Conservation (phyloP, 1,284 basidiomycete genomes). For the Phlebopus sp. region DNA sequence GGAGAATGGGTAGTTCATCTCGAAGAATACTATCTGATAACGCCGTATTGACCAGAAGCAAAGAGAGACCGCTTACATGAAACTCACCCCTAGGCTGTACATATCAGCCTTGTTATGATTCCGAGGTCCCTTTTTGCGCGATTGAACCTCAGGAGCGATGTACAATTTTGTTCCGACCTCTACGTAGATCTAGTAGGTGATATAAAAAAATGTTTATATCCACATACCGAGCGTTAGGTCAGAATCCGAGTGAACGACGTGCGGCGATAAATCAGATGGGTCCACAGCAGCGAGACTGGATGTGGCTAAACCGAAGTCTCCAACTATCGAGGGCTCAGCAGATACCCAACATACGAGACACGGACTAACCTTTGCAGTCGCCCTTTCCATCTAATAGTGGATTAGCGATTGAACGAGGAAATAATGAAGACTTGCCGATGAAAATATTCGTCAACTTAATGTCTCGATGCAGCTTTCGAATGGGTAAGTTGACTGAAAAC, state of each 20-base stretch:
- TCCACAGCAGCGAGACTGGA: constrained; percentile 78
- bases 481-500: constrained; percentile 6
- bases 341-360: background rate
- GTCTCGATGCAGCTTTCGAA: constrained; percentile 76
- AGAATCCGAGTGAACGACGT: constrained; percentile 43
- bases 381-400: constrained; percentile 68
- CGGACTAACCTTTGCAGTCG: constrained; percentile 76
- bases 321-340: constrained; percentile 46
- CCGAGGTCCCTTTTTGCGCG: constrained; percentile 57
- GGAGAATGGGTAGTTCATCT: constrained; percentile 91
- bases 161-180: constrained; percentile 93
- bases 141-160: constrained; percentile 87
- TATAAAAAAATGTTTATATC: background rate
- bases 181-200: constrained; percentile 21
- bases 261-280: constrained; percentile 57
- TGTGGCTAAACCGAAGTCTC: constrained; percentile 92
- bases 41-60: background rate
- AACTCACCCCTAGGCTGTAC: constrained; percentile 84
- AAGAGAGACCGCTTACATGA: too few species aligned
- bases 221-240: constrained; percentile 73
- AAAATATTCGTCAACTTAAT: constrained; percentile 93
- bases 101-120: constrained; percentile 89
- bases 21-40: constrained; percentile 88
- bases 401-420: background rate
- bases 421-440: constrained; percentile 54